These are phyloP conservation scores for Skeletonema potamos DNA, from an alignment of 108 stramenopile species.

Conservation along the genomic window DNA sequence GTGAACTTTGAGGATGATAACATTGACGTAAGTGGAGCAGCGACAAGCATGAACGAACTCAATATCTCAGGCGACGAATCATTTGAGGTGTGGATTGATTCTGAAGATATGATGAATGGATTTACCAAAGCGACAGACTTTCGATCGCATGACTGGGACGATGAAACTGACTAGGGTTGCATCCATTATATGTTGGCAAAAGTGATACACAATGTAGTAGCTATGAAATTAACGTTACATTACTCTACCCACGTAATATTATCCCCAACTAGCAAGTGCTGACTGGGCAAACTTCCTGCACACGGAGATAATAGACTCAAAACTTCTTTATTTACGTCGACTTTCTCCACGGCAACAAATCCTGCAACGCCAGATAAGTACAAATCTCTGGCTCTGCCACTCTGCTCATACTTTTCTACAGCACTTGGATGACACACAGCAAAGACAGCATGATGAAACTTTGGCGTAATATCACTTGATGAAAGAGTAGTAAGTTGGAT, in stretches of 20 bases:
- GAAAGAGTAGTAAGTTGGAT: conserved; percentile 58
- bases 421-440: conserved; percentile 88
- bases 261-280: conserved; percentile 71
- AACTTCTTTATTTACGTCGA: conserved; percentile 64
- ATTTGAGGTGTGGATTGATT: background rate
- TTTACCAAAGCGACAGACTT: background rate
- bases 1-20: background rate
- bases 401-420: conserved; percentile 59
- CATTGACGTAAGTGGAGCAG: background rate
- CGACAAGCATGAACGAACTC: too few species aligned
- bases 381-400: conserved; percentile 67
- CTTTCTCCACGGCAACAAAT: conserved; percentile 80
- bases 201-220: background rate
- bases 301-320: conserved; percentile 79
- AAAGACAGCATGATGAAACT: conserved; percentile 60
- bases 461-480: conserved; percentile 44
- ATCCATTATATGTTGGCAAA: background rate
- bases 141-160: background rate
- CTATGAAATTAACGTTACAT: background rate
- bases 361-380: conserved; percentile 76
- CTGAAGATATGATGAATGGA: background rate
- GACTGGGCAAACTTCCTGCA: conserved; percentile 73
- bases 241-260: conserved; percentile 84
- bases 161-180: background rate
- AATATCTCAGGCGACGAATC: background rate